Base-by-base conservation (phyloP, 2,329 filamentous ascomycete genomes). In the Colletotrichum cereale region DNA sequence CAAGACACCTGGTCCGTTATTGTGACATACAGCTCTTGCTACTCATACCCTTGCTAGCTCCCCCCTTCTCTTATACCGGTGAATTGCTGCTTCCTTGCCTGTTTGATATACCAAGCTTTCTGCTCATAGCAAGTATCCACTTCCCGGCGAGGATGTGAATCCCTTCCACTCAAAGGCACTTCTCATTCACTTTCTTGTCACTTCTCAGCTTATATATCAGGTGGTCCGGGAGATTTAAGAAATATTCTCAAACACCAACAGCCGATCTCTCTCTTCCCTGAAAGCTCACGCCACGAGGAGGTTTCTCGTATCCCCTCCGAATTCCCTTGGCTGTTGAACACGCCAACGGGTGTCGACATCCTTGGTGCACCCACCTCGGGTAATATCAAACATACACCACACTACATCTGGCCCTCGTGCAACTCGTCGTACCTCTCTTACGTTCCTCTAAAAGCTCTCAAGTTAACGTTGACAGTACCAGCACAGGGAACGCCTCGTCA, bases 311-410 rank as follows among this genome's bases (percentile, higher is more conserved):
- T 18, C 14, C 5, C 10, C 5, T 26, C 31, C 44, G n/a, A 29
- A 21, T 6, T 26, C 24, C 3, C 31, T 36, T 62, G 29, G 47
- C 44, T 36, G 58, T 29, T 38, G 58, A 38, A 50, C 14, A 29
- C 1, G n/a, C 21, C n/a, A n/a, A 63, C 66, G 66, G 66, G 34
- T 68, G 52, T 57, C 66, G 44, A 55, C 66, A 42, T 68, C 34
- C 5, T 48, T 14, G 52, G 61, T 68, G n/a, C 26, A 31, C 64
- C 66, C 34, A 26, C 26, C 47, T 36, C 34, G 5, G 7, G 52
- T 12, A 57, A 12, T n/a, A 29, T 34, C 31, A 68, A 52, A 52
- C 66, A 65, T 34, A 3, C 12, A 18, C 6, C 21, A 10, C 21
- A n/a, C 26, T 38, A 29, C 31, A 21, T 26, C 24, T 11, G 26